Percentiles rank a stretch among this genome's conserved stretches.
Conservation (phyloP, 2,329 filamentous ascomycete species). For the Xylariales sp. region DNA sequence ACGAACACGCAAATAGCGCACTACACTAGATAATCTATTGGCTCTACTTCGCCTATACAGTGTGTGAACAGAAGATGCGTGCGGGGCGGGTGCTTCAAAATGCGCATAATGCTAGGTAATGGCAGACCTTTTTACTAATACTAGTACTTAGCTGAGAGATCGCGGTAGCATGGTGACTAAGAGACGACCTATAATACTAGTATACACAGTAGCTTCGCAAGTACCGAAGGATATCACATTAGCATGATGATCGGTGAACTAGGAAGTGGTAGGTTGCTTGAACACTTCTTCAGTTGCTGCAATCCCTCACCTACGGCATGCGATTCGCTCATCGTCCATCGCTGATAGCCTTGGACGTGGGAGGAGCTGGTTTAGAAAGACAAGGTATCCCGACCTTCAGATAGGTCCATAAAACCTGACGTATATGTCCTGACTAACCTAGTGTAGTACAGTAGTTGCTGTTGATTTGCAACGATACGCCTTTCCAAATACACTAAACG, state of each 20-base stretch:
- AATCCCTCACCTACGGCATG: not conserved
- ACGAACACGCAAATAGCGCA: not conserved
- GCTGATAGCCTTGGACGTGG: not conserved
- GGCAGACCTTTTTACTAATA: conserved; percentile 1
- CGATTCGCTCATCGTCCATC: not conserved
- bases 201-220: too few species aligned
- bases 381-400: conserved; percentile 6
- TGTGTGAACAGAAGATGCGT: not conserved
- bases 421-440: not conserved
- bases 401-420: not conserved
- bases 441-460: too few species aligned
- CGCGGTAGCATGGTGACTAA: not conserved
- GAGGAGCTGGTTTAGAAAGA: not conserved
- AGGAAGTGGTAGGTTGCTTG: not conserved
- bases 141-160: not conserved
- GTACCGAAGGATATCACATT: not conserved
- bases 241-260: not conserved
- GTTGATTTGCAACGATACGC: not conserved
- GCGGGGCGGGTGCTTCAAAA: not conserved
- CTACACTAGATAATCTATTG: not conserved
- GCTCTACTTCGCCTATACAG: not conserved
- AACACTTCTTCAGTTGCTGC: not conserved
- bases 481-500: not conserved
- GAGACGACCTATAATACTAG: not conserved
- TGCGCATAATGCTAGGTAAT: not conserved